Percentiles rank a stretch among this genome's conserved stretches.
phyloP scores from a whole-genome alignment of 2,329 filamentous ascomycete genomes.

The Chaetothyriales sp. region DNA sequence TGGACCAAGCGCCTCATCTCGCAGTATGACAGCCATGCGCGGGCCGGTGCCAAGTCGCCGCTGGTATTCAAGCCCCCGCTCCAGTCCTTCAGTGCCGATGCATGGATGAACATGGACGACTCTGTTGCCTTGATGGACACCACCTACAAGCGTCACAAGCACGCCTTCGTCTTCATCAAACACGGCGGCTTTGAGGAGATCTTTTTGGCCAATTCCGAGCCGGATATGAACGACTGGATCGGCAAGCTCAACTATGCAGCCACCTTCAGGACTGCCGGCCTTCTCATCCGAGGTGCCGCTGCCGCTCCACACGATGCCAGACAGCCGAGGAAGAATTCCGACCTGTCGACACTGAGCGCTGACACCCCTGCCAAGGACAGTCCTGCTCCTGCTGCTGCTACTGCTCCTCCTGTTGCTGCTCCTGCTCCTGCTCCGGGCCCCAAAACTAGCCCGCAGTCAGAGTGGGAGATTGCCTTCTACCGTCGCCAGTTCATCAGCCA shows the following conservation, averaged over 20 bases:
- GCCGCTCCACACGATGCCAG: constrained; percentile 78
- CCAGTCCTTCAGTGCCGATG: constrained; percentile 85
- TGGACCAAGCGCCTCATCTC: constrained; percentile 88
- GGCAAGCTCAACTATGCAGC: constrained; percentile 93
- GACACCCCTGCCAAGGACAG: constrained; percentile 33
- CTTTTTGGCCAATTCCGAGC: constrained; percentile 76
- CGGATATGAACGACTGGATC: constrained; percentile 92
- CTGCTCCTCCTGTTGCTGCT: too few species aligned
- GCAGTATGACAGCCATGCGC: constrained; percentile 73
- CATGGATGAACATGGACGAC: constrained; percentile 81
- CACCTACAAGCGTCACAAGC: constrained; percentile 83
- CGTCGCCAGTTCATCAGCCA: constrained; percentile 68
- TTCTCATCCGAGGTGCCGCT: constrained; percentile 76
- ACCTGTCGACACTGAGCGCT: constrained; percentile 44
- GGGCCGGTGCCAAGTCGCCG: constrained; percentile 60
- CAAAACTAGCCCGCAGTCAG: constrained; percentile 66
- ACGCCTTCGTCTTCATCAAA: constrained; percentile 82
- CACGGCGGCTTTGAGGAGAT: constrained; percentile 81
- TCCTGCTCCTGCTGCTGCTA: too few species aligned
- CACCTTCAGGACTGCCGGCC: constrained; percentile 80
- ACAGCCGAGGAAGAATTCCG: constrained; percentile 50
- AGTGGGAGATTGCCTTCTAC: constrained; percentile 71
- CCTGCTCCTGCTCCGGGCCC: constrained; percentile 28
- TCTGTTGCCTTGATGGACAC: constrained; percentile 77
- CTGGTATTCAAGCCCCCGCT: constrained; percentile 84